Conservation (phyloP, 768 basidiomycete species). For the Auriscalpium vulgare region DNA sequence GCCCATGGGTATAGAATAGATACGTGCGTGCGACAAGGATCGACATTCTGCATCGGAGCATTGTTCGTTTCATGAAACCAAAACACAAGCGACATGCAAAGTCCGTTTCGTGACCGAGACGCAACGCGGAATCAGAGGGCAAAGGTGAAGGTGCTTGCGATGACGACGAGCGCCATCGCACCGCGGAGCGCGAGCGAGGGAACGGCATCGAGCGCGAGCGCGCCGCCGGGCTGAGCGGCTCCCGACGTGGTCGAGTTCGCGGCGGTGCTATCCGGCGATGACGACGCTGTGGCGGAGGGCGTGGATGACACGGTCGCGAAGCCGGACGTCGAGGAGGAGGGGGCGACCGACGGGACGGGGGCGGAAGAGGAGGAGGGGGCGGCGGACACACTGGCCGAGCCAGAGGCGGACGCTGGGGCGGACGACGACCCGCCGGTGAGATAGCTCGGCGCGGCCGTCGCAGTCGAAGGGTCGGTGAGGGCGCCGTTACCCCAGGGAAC, state of each 20-base stretch:
- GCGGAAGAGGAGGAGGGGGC: background rate
- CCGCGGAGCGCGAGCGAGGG: conserved; percentile 2
- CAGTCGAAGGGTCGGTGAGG: conserved; percentile 37
- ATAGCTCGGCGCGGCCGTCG: conserved; percentile 6
- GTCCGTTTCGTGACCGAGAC: background rate
- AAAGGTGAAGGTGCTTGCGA: conserved; percentile 9
- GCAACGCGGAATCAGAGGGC: background rate
- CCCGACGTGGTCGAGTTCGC: background rate
- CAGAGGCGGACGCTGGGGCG: background rate
- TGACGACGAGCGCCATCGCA: conserved; percentile 4
- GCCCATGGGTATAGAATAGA: background rate
- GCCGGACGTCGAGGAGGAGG: background rate
- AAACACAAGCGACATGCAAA: background rate
- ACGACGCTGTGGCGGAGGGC: background rate
- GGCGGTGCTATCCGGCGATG: background rate
- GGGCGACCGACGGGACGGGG: background rate
- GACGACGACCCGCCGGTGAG: background rate
- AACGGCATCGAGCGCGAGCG: background rate
- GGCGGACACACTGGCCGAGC: background rate
- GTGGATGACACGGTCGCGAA: background rate
- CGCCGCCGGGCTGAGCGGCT: background rate
- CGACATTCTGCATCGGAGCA: background rate
- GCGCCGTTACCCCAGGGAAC: conserved; percentile 65
- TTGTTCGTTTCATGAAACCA: background rate
- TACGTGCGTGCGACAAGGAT: background rate